phyloP scores from a whole-genome alignment of 2,329 filamentous ascomycete species.

The Aspergillus amoenus region DNA sequence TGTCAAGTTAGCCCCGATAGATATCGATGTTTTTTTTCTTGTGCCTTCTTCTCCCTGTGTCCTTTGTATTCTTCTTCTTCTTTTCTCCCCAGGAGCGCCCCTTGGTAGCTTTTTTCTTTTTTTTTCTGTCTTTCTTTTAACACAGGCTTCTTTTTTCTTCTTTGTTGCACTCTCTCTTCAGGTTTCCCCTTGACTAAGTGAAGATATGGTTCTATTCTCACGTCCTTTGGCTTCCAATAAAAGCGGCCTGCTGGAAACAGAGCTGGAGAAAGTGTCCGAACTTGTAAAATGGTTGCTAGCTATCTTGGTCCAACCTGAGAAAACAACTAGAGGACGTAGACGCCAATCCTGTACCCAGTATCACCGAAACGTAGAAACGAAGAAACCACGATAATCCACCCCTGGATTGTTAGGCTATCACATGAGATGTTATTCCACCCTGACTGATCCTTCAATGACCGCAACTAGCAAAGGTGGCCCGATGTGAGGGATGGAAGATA shows the following conservation, averaged over 20 bases:
- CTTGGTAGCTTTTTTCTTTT: constrained; percentile 14
- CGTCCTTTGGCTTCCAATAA: constrained; percentile 25
- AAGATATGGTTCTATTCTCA: constrained; percentile 19
- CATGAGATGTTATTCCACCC: constrained; percentile 16
- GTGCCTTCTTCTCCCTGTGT: constrained; percentile 12
- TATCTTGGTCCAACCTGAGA: constrained; percentile 42
- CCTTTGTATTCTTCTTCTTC: constrained; percentile 6
- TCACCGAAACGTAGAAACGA: constrained; percentile 21
- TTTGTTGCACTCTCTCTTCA: constrained; percentile 13
- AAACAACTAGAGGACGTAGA: constrained; percentile 38
- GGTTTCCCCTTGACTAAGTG: constrained; percentile 20
- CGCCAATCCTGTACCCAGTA: constrained; percentile 27
- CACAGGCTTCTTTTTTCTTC: constrained; percentile 17
- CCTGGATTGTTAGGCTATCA: constrained; percentile 24
- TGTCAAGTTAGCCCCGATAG: neutral
- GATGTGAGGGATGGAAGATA: constrained; percentile 4
- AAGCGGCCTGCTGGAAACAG: constrained; percentile 30
- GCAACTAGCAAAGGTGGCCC: constrained; percentile 18
- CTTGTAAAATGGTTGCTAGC: constrained; percentile 49
- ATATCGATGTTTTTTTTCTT: neutral
- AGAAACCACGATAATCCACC: constrained; percentile 27
- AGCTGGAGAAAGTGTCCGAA: constrained; percentile 39
- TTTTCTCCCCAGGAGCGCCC: constrained; percentile 8
- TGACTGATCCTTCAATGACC: constrained; percentile 21
- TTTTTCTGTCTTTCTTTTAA: constrained; percentile 11